Evolutionary conservation across 2,329 filamentous ascomycete genomes (phyloP).

Genomic region (Boeremia lycopersici): DNA sequence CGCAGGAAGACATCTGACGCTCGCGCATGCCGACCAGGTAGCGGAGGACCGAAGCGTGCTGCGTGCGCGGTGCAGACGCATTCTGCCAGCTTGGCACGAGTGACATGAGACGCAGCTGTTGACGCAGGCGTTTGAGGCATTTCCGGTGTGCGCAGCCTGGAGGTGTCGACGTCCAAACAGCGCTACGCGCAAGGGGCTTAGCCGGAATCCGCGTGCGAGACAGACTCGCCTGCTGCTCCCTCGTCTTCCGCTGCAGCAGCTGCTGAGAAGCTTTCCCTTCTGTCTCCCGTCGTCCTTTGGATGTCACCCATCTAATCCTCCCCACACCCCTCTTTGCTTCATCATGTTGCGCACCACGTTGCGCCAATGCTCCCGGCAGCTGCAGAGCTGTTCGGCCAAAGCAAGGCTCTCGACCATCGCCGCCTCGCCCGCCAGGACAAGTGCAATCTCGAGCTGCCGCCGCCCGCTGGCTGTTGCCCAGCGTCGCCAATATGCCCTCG

Average conservation of each 20-base stretch:
- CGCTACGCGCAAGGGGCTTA: slow-evolving; percentile 16
- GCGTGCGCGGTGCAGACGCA: slow-evolving; percentile 4
- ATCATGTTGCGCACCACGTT: slow-evolving; percentile 76
- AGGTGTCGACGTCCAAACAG: slow-evolving; percentile 3
- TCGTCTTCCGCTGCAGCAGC: slow-evolving; percentile 14
- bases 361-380: slow-evolving; percentile 68
- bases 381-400: slow-evolving; percentile 60
- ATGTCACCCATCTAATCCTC: slow-evolving; percentile 36
- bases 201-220: slow-evolving; percentile 16
- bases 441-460: slow-evolving; percentile 54
- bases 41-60: slow-evolving; percentile 1
- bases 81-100: slow-evolving; percentile 2
- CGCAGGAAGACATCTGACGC: slow-evolving; percentile 9
- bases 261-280: slow-evolving; percentile 26
- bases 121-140: slow-evolving; percentile 25
- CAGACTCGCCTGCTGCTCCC: slow-evolving; percentile 12
- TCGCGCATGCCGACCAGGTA: slow-evolving; percentile 1
- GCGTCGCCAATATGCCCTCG: slow-evolving; percentile 63
- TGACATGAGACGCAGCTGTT: slow-evolving; percentile 7
- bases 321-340: slow-evolving; percentile 32
- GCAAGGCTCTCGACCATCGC: slow-evolving; percentile 52
- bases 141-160: slow-evolving; percentile 12
- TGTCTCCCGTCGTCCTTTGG: slow-evolving; percentile 33
- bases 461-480: slow-evolving; percentile 54
- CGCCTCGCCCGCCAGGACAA: slow-evolving; percentile 44